Evolutionary conservation across 2,329 filamentous ascomycete genomes (phyloP).

Genomic region (Pseudopithomyces chartarum): DNA sequence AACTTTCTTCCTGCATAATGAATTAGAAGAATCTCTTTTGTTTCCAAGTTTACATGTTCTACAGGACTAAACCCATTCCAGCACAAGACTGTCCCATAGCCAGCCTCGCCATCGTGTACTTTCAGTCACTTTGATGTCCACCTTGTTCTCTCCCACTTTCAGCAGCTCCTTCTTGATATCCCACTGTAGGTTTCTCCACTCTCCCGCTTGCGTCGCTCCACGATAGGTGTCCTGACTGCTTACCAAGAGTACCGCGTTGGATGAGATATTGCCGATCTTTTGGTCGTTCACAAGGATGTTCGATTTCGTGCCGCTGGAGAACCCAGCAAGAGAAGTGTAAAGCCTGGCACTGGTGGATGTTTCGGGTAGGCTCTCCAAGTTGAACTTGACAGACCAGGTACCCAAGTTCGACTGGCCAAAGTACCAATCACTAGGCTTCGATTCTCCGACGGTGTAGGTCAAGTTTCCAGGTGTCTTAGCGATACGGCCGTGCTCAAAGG

Average conservation of each 20-base stretch:
- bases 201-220: conserved; percentile 53
- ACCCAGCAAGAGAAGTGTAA: conserved; percentile 53
- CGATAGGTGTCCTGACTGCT: conserved; percentile 56
- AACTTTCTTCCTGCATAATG: too few relatives aligned
- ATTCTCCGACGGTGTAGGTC: conserved; percentile 50
- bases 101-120: conserved; percentile 48
- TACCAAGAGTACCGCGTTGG: conserved; percentile 33
- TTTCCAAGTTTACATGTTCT: too few relatives aligned
- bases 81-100: conserved; percentile 49
- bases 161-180: conserved; percentile 34
- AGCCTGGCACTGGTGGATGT: conserved; percentile 38
- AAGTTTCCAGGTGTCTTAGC: conserved; percentile 52
- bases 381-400: conserved; percentile 43
- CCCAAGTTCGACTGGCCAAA: conserved; percentile 52
- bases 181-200: conserved; percentile 55
- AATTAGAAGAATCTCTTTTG: too few relatives aligned
- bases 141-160: conserved; percentile 39
- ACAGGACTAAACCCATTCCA: conserved; percentile 38
- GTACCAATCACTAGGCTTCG: conserved; percentile 51
- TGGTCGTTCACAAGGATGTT: conserved; percentile 50
- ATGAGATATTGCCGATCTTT: conserved; percentile 49
- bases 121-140: conserved; percentile 46
- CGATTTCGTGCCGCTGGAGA: conserved; percentile 49
- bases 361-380: conserved; percentile 17
- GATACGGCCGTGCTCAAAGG: conserved; percentile 53